Evolutionary conservation across 169 alveolate genomes (phyloP), one percentile per base, ranked within the genome.

Genomic region (Plasmodium coatneyi): DNA sequence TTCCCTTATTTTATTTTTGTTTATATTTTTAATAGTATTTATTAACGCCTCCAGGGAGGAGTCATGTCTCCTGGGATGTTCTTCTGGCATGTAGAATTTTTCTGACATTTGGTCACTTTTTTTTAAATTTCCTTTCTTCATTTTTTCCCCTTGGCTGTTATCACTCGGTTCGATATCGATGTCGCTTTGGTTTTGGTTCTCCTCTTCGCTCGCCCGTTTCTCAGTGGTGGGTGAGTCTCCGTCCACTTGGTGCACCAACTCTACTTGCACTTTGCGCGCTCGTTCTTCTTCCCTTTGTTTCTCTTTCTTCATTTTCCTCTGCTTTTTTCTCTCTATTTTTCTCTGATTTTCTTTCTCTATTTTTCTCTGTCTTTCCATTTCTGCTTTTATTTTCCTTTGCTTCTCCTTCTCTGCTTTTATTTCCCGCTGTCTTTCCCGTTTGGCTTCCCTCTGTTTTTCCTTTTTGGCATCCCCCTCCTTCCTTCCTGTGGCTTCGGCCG

Each of bases 1-100:
- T 49, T 71, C 30, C n/a, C 1, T 70, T 32, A 9, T 87, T 79
- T 87, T 76, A 7, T 87, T 79, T 87, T 87, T 87, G 32, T 41
- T 12, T 25, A 87, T 54, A 87, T 87, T 80, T 78, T 79, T 72
- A 54, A 87, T 78, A 60, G 80, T 87, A 28, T 56, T 79, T 87
- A 46, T 87, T 87, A 87, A 66, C 43, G 78, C 34, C 46, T 79
- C 93, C 39, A 87, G 82, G 28, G 93, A 87, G 46, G 89, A 78
- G 71, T 76, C 89, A 56, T 87, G 93, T 80, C 89, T 87, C 71
- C 82, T 87, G 28, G 93, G 93, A 28, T 22, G 32, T 22, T 78
- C 87, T 78, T 12, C 71, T 52, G 10, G 16, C 4, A 52, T 14
- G 46, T 84, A 28, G 39, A 84, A 84, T 10, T 78, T 84, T 74